These are phyloP conservation scores for Apiospora pterosperma DNA, from an alignment of 2,329 filamentous ascomycete species.

Conservation along the genomic window DNA sequence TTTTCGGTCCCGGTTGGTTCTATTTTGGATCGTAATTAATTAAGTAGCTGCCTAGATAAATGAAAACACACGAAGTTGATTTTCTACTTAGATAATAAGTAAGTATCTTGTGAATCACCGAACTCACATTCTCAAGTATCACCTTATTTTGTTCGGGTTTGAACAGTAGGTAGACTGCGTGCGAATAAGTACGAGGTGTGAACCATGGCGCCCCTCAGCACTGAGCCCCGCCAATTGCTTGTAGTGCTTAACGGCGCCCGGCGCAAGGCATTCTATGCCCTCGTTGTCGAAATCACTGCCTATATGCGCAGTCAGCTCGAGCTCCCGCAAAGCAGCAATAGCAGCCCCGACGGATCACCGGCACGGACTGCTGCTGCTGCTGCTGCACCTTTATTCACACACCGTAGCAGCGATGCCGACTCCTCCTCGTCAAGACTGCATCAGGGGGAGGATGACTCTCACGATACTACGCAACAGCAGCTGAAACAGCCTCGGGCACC, in stretches of 20 bases:
- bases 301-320: slow-evolving; percentile 52
- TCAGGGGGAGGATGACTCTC: not conserved
- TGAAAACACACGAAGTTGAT: too few species aligned
- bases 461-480: not conserved
- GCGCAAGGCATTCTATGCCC: slow-evolving; percentile 47
- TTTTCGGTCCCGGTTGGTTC: not conserved
- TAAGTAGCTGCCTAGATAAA: not conserved
- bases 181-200: not conserved
- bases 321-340: slow-evolving; percentile 20
- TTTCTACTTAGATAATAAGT: not conserved
- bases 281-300: slow-evolving; percentile 49
- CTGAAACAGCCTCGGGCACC: slow-evolving; percentile 6
- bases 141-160: not conserved
- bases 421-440: slow-evolving; percentile 2
- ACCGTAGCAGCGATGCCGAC: slow-evolving; percentile 11
- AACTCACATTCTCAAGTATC: not conserved
- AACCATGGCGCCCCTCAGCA: slow-evolving; percentile 49
- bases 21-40: not conserved
- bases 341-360: not conserved
- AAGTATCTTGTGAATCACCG: not conserved
- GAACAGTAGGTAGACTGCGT: not conserved
- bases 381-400: slow-evolving; percentile 15
- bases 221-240: slow-evolving; percentile 52
- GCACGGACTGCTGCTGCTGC: not conserved
- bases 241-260: slow-evolving; percentile 51